Conservation (phyloP, 1,284 basidiomycete genomes). For the Heterobasidion occidentale region DNA sequence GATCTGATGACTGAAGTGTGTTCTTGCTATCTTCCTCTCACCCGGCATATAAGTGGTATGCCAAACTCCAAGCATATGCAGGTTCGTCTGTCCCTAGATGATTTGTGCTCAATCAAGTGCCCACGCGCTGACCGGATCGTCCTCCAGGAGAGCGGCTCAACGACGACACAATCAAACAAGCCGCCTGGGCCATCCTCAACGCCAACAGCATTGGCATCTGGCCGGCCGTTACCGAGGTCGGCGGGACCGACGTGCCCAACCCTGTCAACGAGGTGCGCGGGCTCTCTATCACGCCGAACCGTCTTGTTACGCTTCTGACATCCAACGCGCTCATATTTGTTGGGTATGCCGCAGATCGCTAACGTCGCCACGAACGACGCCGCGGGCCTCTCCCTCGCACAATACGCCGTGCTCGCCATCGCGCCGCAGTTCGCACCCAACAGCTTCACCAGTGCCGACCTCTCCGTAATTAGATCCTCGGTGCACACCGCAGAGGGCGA, state of each 20-base stretch:
- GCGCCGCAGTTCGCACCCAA: background rate
- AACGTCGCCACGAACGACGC: background rate
- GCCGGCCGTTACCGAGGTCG: conserved; percentile 24
- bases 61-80: conserved; percentile 35
- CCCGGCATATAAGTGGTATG: conserved; percentile 22
- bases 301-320: too few species aligned
- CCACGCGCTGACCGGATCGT: background rate
- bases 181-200: conserved; percentile 28
- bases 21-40: background rate
- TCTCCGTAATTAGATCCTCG: background rate
- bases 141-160: conserved; percentile 21
- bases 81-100: conserved; percentile 12
- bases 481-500: background rate
- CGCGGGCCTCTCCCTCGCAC: background rate
- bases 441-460: background rate
- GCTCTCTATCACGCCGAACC: too few species aligned
- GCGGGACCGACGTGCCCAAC: conserved; percentile 30
- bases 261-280: conserved; percentile 25
- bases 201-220: conserved; percentile 27
- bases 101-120: background rate
- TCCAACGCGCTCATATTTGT: background rate
- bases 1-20: background rate
- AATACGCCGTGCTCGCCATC: background rate
- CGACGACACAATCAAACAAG: conserved; percentile 25
- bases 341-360: background rate